Evolutionary conservation across 179 eudicot genomes (phyloP), one percentile per base, ranked within the genome.

Genomic region (Drosera spatulata): DNA sequence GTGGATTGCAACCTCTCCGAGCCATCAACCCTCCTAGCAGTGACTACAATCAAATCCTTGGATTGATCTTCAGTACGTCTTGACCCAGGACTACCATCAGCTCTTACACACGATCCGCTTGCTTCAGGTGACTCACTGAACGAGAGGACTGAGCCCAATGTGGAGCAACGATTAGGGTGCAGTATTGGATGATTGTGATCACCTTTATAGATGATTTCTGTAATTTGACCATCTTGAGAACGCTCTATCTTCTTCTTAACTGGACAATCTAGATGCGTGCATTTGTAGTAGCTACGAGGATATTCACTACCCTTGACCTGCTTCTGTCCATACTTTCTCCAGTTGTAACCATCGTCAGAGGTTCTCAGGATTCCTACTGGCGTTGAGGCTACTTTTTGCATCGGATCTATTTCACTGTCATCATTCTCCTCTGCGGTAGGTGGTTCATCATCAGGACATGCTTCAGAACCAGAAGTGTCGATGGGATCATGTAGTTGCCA

Each of bases 231-330:
- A 60, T 78, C 77, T 53, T 59, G 77, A 62, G 82, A 71, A 49
- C 76, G 71, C 37, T 78, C 82, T 6, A 78, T 74, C 66, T 71
- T 74, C 61, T 78, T 78, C 64, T 69, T 78, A 43, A 78, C 69
- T 53, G 15, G 64, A 66, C 82, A 78, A n/a, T 58, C 60, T 37
- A 63, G 69, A 22, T 22, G 33, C 33, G 1, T 22, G 33, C 33
- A 22, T 22, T 22, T 22, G 33, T 22, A 22, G 33, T 22, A 22
- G 33, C 33, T 22, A 22, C 33, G 33, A 22, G 33, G 33, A 22
- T 22, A 22, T 22, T 22, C 33, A 22, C 33, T 22, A 22, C 33
- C 33, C 33, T 22, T 22, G 33, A 22, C 33, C 33, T 22, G 33
- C 33, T 22, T 22, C 33, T 22, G 33, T 22, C 33, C 33, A 22